Base-by-base conservation (phyloP, 139 green algal genomes). In the Picochlorum sp. region DNA sequence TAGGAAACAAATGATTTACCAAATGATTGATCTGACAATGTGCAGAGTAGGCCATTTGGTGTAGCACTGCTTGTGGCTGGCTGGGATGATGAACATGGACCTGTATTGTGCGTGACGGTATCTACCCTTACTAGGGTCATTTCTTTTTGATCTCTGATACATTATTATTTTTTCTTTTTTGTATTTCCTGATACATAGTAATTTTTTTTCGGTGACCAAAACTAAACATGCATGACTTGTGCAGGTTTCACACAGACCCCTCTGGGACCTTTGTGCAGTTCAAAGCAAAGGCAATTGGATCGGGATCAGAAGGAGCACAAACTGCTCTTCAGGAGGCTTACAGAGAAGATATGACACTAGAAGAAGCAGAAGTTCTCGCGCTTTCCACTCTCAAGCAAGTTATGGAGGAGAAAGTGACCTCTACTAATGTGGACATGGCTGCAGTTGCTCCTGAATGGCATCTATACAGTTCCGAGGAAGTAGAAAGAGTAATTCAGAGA, bases 381-480 rank as follows among this genome's bases (percentile, higher is more conserved):
- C 78, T 98, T 60, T 75, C 69, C 29, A 97, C 89, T 3, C 77
- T 99, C 13, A 98, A 98, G 68, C 82, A 92, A 50, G 93, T 99
- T 40, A 98, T 98, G 91, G 91, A 98, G 72, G 93, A 98, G 74
- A 98, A 98, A 86, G 89, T 97, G 32, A 97, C 87, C 0, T 31
- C 76, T 8, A 95, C 83, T 3, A 99, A 99, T 72, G 93, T 99
- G 50, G 91, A 98, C 69, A 94, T 99, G 32, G 85, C 88, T 0
- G 70, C 57, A 1, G 81, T 99, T 29, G 82, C 85, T 5, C 89
- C 88, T 33, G 82, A 73, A 20, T 99, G 90, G 73, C 81, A 96
- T 66, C 57, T 97, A 43, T 97, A 94, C 77, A 86, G 65, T 0
- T 51, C 77, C 12, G 72, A 78, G 16, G 85, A 98, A 78, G 77